These are phyloP conservation scores for Amesomyces nigricolor DNA, from an alignment of 2,329 filamentous ascomycete genomes.

Conservation along the genomic window DNA sequence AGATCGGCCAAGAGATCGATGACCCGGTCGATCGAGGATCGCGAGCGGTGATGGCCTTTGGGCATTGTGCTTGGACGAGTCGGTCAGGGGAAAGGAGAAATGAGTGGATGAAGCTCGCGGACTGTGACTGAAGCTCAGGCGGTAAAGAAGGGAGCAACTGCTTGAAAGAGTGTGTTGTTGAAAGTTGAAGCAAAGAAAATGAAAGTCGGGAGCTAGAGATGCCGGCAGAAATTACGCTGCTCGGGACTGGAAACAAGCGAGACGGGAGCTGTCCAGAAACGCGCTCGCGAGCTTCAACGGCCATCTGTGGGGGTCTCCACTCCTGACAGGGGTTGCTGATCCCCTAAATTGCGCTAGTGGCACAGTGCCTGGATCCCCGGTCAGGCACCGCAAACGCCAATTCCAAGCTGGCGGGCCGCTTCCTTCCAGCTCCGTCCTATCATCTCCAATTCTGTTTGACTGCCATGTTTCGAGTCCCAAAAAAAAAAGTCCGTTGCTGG, in stretches of 20 bases:
- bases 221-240: conserved; percentile 11
- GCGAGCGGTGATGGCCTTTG: conserved; percentile 23
- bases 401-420: conserved; percentile 4
- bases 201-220: not conserved
- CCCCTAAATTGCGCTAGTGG: conserved; percentile 7
- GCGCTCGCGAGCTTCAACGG: conserved; percentile 5
- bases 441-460: too few species aligned
- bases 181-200: not conserved
- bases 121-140: not conserved
- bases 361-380: not conserved
- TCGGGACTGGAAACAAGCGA: not conserved
- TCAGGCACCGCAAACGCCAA: not conserved
- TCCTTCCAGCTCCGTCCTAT: not conserved
- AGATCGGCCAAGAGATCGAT: conserved; percentile 28
- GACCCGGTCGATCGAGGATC: conserved; percentile 27
- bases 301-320: conserved; percentile 7
- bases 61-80: conserved; percentile 16
- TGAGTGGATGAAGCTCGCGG: not conserved
- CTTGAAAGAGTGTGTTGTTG: conserved; percentile 15
- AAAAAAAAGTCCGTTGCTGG: too few species aligned
- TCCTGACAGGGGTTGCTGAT: conserved; percentile 3
- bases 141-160: conserved; percentile 9
- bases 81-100: not conserved
- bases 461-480: too few species aligned
- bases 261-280: not conserved